Evolutionary conservation across 2,329 filamentous ascomycete species (phyloP).

Genomic region (Aspergillus oerlinghausenensis): DNA sequence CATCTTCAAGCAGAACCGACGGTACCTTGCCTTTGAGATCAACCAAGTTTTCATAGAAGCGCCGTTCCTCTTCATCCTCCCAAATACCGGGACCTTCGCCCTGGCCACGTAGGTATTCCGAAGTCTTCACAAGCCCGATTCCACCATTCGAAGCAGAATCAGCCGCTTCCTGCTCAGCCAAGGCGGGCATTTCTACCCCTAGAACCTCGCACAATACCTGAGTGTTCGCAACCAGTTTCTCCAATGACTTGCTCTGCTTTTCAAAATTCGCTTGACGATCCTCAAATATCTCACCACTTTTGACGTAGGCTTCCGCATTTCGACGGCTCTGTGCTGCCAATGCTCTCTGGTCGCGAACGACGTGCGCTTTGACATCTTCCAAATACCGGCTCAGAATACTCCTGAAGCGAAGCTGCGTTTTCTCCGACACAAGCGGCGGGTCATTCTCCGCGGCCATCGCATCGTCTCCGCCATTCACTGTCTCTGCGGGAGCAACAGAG

Average conservation of each 20-base stretch:
- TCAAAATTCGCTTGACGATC: constrained; percentile 95
- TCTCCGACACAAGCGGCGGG: constrained; percentile 67
- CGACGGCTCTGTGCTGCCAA: constrained; percentile 82
- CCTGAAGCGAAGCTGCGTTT: constrained; percentile 78
- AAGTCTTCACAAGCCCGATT: constrained; percentile 90
- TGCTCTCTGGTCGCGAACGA: constrained; percentile 86
- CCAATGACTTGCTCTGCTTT: constrained; percentile 85
- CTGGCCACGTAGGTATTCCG: constrained; percentile 86
- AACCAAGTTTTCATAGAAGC: constrained; percentile 95
- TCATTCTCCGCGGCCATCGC: constrained; percentile 54
- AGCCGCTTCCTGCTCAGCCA: constrained; percentile 75
- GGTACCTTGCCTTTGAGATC: constrained; percentile 96
- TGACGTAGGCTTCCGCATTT: constrained; percentile 97
- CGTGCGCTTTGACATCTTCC: constrained; percentile 83
- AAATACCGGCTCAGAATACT: constrained; percentile 85
- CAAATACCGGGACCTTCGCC: constrained; percentile 91
- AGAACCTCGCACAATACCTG: constrained; percentile 86
- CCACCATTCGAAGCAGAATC: constrained; percentile 64
- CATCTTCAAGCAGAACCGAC: constrained; percentile 85
- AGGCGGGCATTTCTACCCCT: constrained; percentile 86
- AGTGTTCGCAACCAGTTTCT: constrained; percentile 83
- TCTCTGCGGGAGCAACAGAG: constrained; percentile 42
- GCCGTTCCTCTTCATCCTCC: constrained; percentile 96
- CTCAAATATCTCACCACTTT: constrained; percentile 96
- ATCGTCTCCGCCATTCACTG: constrained; percentile 47